Percentiles rank a stretch among this genome's conserved stretches.
Evolutionary conservation across 2,329 filamentous ascomycete genomes (phyloP).

Genomic region (Pseudocercospora cruenta): DNA sequence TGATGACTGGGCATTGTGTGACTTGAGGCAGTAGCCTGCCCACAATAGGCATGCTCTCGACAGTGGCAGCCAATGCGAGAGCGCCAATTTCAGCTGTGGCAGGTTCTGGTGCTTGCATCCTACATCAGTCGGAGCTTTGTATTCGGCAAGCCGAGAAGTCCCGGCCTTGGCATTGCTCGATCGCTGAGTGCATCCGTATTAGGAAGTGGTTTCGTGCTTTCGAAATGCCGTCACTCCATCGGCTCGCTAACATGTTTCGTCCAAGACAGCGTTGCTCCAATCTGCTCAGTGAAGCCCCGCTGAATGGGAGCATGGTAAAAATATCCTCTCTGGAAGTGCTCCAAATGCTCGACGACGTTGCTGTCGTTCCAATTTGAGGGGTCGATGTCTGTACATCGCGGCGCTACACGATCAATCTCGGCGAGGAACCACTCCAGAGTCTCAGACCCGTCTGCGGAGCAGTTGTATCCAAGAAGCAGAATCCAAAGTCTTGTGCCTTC

Average conservation of each 20-base stretch:
- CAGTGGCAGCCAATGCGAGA: neutral
- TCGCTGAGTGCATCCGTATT: neutral
- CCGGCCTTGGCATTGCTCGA: neutral
- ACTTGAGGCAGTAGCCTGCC: neutral
- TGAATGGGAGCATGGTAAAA: neutral
- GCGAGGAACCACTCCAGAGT: neutral
- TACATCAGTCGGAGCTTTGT: neutral
- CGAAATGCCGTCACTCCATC: neutral
- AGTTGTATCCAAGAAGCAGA: neutral
- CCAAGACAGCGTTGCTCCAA: neutral
- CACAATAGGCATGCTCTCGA: neutral
- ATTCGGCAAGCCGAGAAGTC: neutral
- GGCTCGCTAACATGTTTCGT: too few relatives aligned
- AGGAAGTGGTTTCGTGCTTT: neutral
- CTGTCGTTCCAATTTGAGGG: neutral
- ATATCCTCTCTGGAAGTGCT: neutral
- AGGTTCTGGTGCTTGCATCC: too few relatives aligned
- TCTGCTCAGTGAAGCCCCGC: neutral
- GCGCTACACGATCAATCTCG: neutral
- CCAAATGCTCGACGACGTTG: neutral
- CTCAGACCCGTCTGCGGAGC: neutral
- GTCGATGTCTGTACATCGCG: neutral
- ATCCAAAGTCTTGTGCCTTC: conserved; percentile 5
- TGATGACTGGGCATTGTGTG: neutral
- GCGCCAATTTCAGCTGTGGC: neutral